Evolutionary conservation across 208 protist species (phyloP).

Genomic region (Leishmania gerbilli): DNA sequence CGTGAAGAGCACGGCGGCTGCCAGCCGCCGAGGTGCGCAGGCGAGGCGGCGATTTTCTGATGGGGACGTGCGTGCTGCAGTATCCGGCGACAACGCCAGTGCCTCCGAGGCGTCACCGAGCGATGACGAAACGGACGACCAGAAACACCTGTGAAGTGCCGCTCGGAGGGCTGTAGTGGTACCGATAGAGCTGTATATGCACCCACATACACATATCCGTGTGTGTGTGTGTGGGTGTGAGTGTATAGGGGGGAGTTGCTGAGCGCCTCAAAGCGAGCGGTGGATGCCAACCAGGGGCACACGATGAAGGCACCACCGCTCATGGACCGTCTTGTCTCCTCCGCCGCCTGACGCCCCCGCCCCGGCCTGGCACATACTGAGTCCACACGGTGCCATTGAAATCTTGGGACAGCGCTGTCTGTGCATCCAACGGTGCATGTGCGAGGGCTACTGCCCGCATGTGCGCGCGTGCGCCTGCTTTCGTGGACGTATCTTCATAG

Average conservation of each 20-base stretch:
- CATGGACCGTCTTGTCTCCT: background rate
- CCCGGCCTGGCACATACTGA: background rate
- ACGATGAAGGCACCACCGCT: background rate
- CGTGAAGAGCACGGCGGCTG: slow-evolving; percentile 46
- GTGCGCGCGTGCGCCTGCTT: background rate
- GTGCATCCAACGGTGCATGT: background rate
- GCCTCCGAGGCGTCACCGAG: background rate
- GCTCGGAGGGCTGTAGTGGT: background rate
- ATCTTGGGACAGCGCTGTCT: background rate
- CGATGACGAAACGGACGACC: background rate
- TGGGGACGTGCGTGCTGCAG: background rate
- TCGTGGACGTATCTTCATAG: background rate
- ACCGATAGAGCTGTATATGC: background rate
- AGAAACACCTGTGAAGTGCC: background rate
- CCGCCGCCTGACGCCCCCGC: background rate
- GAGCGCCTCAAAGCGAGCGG: background rate
- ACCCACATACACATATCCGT: background rate
- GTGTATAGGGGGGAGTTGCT: background rate
- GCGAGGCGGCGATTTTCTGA: background rate
- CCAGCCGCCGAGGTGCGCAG: background rate
- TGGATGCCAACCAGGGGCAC: background rate
- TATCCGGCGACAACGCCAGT: background rate
- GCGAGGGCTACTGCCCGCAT: background rate
- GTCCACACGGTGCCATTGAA: background rate
- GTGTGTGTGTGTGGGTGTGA: background rate